Evolutionary conservation across 2,329 filamentous ascomycete species (phyloP), one percentile per base, ranked within the genome.

Genomic region (Westerdykella ornata): DNA sequence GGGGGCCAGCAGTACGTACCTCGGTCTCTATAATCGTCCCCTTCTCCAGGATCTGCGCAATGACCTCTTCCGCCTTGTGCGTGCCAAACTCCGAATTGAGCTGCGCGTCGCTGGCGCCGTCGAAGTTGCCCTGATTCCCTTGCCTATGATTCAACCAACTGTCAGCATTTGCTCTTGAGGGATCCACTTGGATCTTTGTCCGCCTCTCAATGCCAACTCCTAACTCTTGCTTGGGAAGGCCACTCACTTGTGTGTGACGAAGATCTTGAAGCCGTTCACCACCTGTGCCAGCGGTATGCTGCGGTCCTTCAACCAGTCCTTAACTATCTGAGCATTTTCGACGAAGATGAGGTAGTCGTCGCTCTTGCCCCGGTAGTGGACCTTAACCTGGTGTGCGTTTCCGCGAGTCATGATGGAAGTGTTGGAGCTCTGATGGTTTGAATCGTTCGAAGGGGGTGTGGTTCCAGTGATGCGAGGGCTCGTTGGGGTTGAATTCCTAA

Each of bases 11-110:
- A 14, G 5, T 14, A 44, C 56, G 1, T 48, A 62, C 59, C 38
- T 60, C 54, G n/a, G 32, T 42, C 19, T 55, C 49, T 45, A 60
- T 57, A 18, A 66, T 37, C 8, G 73, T 73, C 16, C 90, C 90
- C 63, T 79, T 78, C 70, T 87, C 77, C 32, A 97, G 72, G 49
- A 98, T 95, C 69, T 80, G 72, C 69, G 79, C 79, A 60, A 97
- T 83, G 44, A 84, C 82, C 0, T 90, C 85, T 6, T 96, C 89
- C 17, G 88, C 82, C 41, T 81, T 74, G 54, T 75, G 70, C 12
- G 87, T 90, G 53, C 86, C 88, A 56, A 98, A 98, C 71, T 97
- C 89, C 53, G 81, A 84, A 60, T 92, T 82, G 4, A 98, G 75
- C 35, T 74, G 74, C 33, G 73, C 69, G 52, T 94, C 85, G 54